phyloP scores from a whole-genome alignment of 2,329 filamentous ascomycete genomes.

The Thyridium curvatum region DNA sequence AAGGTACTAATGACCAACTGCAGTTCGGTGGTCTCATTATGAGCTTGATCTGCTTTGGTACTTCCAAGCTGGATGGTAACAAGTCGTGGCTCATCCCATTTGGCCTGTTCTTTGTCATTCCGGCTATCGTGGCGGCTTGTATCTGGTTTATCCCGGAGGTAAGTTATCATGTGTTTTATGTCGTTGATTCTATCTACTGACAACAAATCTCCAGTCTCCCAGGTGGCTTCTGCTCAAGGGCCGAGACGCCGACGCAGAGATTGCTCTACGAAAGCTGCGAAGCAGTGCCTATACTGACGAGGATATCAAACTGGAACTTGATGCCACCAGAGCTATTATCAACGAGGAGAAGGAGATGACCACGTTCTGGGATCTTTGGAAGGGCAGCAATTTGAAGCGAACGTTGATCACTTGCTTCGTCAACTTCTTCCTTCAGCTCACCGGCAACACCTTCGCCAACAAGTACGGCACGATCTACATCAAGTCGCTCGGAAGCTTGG shows the following conservation, averaged over 20 bases:
- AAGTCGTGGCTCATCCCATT: constrained; percentile 25
- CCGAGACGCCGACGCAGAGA: not conserved
- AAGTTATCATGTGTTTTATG: too few species aligned
- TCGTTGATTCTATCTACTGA: too few species aligned
- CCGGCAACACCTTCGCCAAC: constrained; percentile 8
- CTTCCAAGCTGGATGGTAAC: constrained; percentile 18
- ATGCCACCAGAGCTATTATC: not conserved
- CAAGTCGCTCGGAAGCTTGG: constrained; percentile 8
- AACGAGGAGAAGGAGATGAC: too few species aligned
- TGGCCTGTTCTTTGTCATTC: constrained; percentile 25
- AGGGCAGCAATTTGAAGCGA: constrained; percentile 10
- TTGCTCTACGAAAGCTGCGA: constrained; percentile 3
- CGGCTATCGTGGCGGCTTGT: constrained; percentile 15
- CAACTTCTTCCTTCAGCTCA: constrained; percentile 6
- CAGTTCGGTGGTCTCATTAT: constrained; percentile 8
- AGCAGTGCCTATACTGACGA: too few species aligned
- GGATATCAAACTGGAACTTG: too few species aligned
- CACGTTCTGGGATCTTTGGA: constrained; percentile 7
- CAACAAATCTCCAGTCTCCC: not conserved
- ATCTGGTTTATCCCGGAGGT: constrained; percentile 22
- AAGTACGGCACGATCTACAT: constrained; percentile 11
- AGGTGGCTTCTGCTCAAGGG: constrained; percentile 16
- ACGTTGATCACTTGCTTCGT: constrained; percentile 12
- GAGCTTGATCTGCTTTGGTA: constrained; percentile 19
- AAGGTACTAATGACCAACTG: too few species aligned